These are phyloP conservation scores for Penicillium olsonii DNA, from an alignment of 2,329 filamentous ascomycete species.

Conservation along the genomic window DNA sequence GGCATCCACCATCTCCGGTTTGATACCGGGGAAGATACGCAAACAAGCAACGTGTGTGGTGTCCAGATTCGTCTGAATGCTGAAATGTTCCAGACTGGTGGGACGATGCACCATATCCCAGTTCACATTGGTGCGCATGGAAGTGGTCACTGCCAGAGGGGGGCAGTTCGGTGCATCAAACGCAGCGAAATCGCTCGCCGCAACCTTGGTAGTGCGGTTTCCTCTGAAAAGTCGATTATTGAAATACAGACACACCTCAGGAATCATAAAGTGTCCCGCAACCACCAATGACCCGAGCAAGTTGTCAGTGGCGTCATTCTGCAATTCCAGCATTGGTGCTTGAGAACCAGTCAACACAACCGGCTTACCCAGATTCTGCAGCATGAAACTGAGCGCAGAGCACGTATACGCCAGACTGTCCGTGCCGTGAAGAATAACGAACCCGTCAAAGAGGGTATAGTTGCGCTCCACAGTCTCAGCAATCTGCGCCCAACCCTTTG, in stretches of 20 bases:
- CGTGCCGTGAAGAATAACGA: conserved; percentile 87
- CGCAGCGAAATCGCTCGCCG: conserved; percentile 80
- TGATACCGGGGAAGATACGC: conserved; percentile 88
- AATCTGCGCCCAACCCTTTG: conserved; percentile 82
- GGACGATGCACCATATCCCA: conserved; percentile 78
- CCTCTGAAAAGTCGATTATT: conserved; percentile 87
- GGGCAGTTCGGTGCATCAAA: conserved; percentile 87
- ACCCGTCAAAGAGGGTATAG: conserved; percentile 85
- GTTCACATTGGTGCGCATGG: conserved; percentile 75
- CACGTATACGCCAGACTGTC: conserved; percentile 88
- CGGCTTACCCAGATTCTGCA: conserved; percentile 85
- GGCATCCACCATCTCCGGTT: conserved; percentile 87
- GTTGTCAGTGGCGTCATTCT: conserved; percentile 90
- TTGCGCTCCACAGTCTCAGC: conserved; percentile 77
- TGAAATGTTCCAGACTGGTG: conserved; percentile 71
- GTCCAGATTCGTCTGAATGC: conserved; percentile 72
- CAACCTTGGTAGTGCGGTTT: conserved; percentile 85
- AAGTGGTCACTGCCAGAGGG: conserved; percentile 78
- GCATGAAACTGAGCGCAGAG: conserved; percentile 90
- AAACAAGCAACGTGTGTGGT: conserved; percentile 88
- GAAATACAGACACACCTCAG: conserved; percentile 92
- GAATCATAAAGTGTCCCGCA: conserved; percentile 88
- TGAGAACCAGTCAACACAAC: conserved; percentile 83
- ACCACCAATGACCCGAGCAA: conserved; percentile 85
- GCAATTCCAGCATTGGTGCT: conserved; percentile 84